Evolutionary conservation across 441 rosid genomes (phyloP).

Genomic region (Metrosideros polymorpha): DNA sequence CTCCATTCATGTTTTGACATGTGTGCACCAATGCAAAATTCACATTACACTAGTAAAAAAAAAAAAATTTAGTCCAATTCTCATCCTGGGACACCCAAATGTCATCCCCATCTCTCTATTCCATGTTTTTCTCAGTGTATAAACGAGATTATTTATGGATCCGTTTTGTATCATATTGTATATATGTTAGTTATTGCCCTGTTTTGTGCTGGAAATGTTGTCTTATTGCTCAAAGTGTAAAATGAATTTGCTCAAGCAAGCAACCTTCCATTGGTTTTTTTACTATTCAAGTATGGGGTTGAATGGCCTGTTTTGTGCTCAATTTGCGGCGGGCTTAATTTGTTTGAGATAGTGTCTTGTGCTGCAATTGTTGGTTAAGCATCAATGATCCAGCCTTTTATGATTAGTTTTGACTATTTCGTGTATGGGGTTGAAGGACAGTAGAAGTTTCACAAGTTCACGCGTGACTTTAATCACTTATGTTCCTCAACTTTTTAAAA

Average conservation of each 20-base stretch:
- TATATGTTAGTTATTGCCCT: too few relatives aligned
- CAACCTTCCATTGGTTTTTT: not conserved
- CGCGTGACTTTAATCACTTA: not conserved
- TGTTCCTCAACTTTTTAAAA: too few relatives aligned
- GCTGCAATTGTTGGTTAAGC: not conserved
- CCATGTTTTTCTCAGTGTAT: too few relatives aligned
- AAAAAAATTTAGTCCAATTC: too few relatives aligned
- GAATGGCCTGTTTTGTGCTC: not conserved
- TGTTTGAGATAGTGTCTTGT: not conserved
- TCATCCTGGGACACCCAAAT: too few relatives aligned
- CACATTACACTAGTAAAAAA: too few relatives aligned
- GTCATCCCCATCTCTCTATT: too few relatives aligned
- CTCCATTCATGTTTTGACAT: too few relatives aligned
- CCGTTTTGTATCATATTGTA: too few relatives aligned
- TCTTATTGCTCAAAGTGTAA: not conserved
- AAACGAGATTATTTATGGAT: too few relatives aligned
- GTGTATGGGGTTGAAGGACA: not conserved
- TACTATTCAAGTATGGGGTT: not conserved
- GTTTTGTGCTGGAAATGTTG: not conserved
- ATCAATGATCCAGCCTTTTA: not conserved
- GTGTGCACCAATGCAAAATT: too few relatives aligned
- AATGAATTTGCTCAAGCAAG: not conserved
- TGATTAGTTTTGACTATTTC: not conserved
- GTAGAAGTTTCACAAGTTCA: not conserved
- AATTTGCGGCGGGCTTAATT: not conserved